phyloP scores from a whole-genome alignment of 192 early-diverging fungal species.

The Backusella liffmaniae region DNA sequence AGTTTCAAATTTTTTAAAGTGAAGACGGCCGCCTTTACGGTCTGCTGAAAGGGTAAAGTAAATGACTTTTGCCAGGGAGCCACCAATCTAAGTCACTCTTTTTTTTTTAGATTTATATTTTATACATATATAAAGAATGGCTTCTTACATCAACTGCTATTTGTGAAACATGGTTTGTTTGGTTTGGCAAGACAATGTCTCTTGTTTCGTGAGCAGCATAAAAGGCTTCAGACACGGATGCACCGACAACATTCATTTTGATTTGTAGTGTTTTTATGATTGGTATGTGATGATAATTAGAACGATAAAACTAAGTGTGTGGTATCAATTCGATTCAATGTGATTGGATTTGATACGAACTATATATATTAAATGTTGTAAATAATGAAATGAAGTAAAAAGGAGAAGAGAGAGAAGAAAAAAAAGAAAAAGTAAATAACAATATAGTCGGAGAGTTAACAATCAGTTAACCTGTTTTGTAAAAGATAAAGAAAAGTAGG shows the following conservation, averaged over 20 bases:
- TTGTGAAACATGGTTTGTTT: slow-evolving; percentile 75
- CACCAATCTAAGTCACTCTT: slow-evolving; percentile 55
- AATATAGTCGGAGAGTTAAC: background rate
- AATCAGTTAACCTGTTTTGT: background rate
- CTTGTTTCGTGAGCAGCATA: slow-evolving; percentile 50
- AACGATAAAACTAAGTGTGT: background rate
- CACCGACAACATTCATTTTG: slow-evolving; percentile 53
- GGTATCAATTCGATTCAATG: background rate
- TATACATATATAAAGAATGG: background rate
- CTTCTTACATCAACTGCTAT: slow-evolving; percentile 87
- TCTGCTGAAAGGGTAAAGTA: slow-evolving; percentile 56
- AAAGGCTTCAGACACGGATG: slow-evolving; percentile 48
- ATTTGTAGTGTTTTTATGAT: background rate
- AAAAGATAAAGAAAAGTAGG: background rate
- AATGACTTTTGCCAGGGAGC: slow-evolving; percentile 72
- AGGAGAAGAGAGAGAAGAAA: background rate
- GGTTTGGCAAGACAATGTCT: slow-evolving; percentile 90
- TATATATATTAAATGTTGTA: background rate
- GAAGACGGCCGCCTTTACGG: slow-evolving; percentile 77
- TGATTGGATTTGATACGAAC: background rate
- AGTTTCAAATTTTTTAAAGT: slow-evolving; percentile 95
- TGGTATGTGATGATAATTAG: background rate
- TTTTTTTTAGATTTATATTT: background rate
- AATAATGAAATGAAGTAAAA: background rate
- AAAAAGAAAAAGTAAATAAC: background rate